Percentiles rank a stretch among this genome's conserved stretches.
phyloP scores from a whole-genome alignment of 2,329 filamentous ascomycete species.

The Phyllosticta capitalensis region DNA sequence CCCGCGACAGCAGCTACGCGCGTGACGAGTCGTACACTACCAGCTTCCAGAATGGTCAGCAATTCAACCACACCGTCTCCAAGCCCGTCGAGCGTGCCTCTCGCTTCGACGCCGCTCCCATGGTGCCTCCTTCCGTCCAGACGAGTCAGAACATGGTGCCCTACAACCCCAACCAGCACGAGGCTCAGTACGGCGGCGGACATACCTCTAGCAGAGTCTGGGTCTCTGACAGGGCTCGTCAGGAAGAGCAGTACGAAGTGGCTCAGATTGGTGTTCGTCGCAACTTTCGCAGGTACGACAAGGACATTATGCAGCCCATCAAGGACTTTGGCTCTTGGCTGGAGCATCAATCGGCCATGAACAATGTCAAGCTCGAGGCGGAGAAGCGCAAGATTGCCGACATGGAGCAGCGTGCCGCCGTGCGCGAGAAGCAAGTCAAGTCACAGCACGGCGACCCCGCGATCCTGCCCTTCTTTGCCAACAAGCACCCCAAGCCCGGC shows the following conservation, averaged over 20 bases:
- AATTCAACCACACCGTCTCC: neutral
- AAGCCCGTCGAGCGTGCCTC: neutral
- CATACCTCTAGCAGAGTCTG: conserved; percentile 7
- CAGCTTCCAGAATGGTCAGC: neutral
- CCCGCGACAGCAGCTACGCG: neutral
- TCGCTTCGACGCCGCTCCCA: neutral
- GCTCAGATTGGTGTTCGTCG: conserved; percentile 6
- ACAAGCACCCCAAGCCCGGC: neutral
- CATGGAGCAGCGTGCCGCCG: neutral
- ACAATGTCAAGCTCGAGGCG: neutral
- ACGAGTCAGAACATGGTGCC: neutral
- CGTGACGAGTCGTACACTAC: neutral
- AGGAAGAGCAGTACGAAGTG: conserved; percentile 2
- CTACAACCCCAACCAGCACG: neutral
- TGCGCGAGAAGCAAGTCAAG: neutral
- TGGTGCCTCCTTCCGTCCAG: neutral
- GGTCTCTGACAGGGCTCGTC: neutral
- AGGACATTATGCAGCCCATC: conserved; percentile 1
- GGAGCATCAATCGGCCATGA: conserved; percentile 1
- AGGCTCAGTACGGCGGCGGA: neutral
- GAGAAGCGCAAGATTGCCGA: conserved; percentile 4
- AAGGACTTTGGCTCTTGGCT: conserved; percentile 7
- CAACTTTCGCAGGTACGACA: conserved; percentile 6
- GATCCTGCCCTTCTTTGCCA: neutral
- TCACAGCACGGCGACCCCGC: neutral